Base-by-base conservation (phyloP, 306 rosid genomes). In the Castanea sativa region DNA sequence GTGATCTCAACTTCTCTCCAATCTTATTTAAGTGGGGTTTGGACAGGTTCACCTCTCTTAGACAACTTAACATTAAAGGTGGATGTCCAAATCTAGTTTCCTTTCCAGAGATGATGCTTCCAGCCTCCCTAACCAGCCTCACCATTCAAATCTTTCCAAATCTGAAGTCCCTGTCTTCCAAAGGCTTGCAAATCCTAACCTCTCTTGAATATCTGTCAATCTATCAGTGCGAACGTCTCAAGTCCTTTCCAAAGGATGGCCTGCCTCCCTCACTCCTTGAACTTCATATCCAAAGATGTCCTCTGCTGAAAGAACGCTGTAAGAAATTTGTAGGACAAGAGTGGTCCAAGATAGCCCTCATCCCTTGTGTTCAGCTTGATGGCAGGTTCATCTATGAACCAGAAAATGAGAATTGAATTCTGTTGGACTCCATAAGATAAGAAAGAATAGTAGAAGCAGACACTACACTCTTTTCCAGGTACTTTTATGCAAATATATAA, bases 1-100 rank as follows among this genome's bases (percentile, higher is more conserved):
- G 3, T 1, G 20, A 73, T 11, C 55, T 56, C 16, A 78, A 74
- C 18, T 32, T 45, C 5, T 35, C 53, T 71, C 70, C 41, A 75
- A 25, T 51, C 11, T 41, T 78, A 16, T 23, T 80, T 69, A 63
- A 61, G 55, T 63, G 67, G 53, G 74, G 70, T 5, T 70, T 83
- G 67, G 51, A 63, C 67, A 79, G 8, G 60, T 80, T 83, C 33
- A n/a, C 81, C 51, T 79, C 52, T 75, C 77, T 83, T 30, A 41
- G 16, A 30, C 2, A 69, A 1, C 69, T 78, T 33, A 4, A 1
- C 16, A 33, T 79, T 1, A 0, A 0, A 0, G 80, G 77, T 25
- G 61, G 35, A 78, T 78, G 56, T 63, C 5, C 15, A 29, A 16
- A 30, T 27, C 4, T 49, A 21, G 81, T 57, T 32, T 78, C 71